Base-by-base conservation (phyloP, 2,329 filamentous ascomycete genomes). In the Kalmusia sp. region DNA sequence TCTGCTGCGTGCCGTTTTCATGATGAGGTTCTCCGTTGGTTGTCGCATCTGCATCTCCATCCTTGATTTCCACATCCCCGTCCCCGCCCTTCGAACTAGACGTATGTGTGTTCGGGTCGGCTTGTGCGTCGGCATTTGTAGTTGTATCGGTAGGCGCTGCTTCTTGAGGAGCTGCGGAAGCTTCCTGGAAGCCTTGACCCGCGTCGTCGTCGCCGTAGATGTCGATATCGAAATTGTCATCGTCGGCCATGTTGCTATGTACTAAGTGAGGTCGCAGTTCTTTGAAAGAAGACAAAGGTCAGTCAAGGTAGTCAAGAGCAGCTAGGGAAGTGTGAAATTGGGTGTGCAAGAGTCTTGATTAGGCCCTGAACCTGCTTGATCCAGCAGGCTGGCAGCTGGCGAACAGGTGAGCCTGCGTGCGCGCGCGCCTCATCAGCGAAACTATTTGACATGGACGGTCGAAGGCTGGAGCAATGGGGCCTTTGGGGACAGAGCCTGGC, bases 221-320 rank as follows among this genome's bases (percentile, higher is more conserved):
- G 72, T 88, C 86, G 79, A 88, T 87, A 65, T 88, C 85, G 79
- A 88, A 88, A 69, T 86, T 87, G 74, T 88, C 85, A 75, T 87
- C 85, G 71, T 87, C 85, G 68, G 83, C 79, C 71, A 77, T 77
- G 46, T 69, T 68, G 64, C 64, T 64, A 60, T 60, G 37, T 48
- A 48, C 65, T 58, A 63, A 68, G 56, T 61, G 45, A 62, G 34
- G 52, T 57, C 55, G 15, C 17, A 37, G 15, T n/a, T n/a, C 28
- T 4, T 28, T 6, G 7, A 6, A 6, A 65, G 58, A 60, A 63
- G 59, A 57, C 56, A 35, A 24, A 21, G 22, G 44, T 55, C 48
- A 57, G 58, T 48, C 39, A 54, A 57, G 37, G 43, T 28, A 34
- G 28, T 58, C 46, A 49, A 43, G 49, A 45, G 50, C 39, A 37